Evolutionary conservation across 306 rosid species (phyloP).

Genomic region (Alnus rubra): DNA sequence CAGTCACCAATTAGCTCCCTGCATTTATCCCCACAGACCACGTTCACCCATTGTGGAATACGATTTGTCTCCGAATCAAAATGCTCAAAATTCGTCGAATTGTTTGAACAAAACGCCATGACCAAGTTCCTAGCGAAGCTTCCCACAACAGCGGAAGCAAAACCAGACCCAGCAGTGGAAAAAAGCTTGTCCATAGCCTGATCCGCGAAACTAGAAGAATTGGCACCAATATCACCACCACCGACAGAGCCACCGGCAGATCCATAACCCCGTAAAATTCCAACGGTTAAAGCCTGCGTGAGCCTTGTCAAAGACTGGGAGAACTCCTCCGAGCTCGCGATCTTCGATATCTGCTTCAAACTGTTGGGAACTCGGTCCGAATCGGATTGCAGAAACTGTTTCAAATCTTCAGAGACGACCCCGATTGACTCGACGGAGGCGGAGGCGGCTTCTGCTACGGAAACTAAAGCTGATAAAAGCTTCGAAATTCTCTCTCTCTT

Average conservation of each 20-base stretch:
- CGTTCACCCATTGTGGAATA: constrained; percentile 50
- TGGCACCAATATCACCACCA: not conserved
- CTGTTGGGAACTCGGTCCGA: constrained; percentile 68
- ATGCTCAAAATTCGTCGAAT: constrained; percentile 5
- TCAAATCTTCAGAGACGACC: constrained; percentile 60
- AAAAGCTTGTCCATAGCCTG: constrained; percentile 55
- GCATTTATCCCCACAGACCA: constrained; percentile 48
- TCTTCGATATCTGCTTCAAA: constrained; percentile 68
- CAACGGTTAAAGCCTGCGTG: constrained; percentile 52
- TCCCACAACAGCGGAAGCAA: constrained; percentile 75
- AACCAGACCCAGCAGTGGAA: constrained; percentile 64
- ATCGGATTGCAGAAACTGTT: constrained; percentile 69
- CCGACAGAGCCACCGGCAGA: constrained; percentile 14
- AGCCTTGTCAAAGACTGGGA: constrained; percentile 55
- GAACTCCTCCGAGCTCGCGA: constrained; percentile 56
- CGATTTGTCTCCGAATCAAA: constrained; percentile 25
- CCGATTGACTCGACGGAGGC: constrained; percentile 68
- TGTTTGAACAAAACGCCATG: constrained; percentile 37
- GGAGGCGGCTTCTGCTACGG: constrained; percentile 63
- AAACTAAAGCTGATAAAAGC: constrained; percentile 50
- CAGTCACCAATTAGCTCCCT: constrained; percentile 62
- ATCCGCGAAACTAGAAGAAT: constrained; percentile 38
- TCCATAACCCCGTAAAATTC: constrained; percentile 55
- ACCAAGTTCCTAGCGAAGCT: constrained; percentile 81
- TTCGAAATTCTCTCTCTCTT: constrained; percentile 57